These are phyloP conservation scores for Plantago major DNA, from an alignment of 257 asterid genomes.

Conservation along the genomic window DNA sequence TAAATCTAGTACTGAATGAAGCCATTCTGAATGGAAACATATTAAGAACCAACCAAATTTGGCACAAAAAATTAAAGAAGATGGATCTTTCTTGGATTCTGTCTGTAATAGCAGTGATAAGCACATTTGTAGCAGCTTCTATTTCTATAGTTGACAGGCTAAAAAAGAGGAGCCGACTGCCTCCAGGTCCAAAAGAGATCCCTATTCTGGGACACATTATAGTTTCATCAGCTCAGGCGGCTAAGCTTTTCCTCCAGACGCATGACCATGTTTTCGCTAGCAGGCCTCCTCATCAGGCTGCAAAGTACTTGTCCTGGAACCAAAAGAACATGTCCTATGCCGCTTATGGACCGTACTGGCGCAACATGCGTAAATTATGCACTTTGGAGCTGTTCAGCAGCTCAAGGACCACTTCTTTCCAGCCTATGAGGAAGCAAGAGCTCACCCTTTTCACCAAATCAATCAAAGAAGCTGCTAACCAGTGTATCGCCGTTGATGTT, in stretches of 20 bases:
- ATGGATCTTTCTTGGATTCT: too few relatives aligned
- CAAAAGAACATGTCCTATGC: constrained; percentile 32
- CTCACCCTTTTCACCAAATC: constrained; percentile 27
- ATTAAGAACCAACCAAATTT: too few relatives aligned
- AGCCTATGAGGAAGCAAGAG: constrained; percentile 39
- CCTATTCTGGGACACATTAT: constrained; percentile 7
- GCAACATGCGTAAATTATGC: constrained; percentile 54
- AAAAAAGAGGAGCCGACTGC: too few relatives aligned
- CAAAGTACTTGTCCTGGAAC: constrained; percentile 35
- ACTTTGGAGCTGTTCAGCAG: constrained; percentile 40
- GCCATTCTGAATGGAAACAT: too few relatives aligned
- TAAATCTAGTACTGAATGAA: too few relatives aligned
- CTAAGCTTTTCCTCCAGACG: constrained; percentile 47
- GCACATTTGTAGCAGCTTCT: too few relatives aligned
- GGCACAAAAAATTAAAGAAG: too few relatives aligned
- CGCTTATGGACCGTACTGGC: constrained; percentile 47
- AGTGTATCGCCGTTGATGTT: constrained; percentile 26
- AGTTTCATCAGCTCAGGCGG: constrained; percentile 41
- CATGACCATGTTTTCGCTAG: constrained; percentile 41
- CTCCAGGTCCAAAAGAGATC: too few relatives aligned
- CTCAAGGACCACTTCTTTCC: constrained; percentile 37
- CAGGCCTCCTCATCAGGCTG: constrained; percentile 48
- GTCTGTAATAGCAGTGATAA: too few relatives aligned
- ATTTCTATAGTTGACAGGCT: too few relatives aligned
- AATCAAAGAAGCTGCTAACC: constrained; percentile 20